phyloP scores from a whole-genome alignment of 2,329 filamentous ascomycete genomes.

The Incumbomyces delicatus region DNA sequence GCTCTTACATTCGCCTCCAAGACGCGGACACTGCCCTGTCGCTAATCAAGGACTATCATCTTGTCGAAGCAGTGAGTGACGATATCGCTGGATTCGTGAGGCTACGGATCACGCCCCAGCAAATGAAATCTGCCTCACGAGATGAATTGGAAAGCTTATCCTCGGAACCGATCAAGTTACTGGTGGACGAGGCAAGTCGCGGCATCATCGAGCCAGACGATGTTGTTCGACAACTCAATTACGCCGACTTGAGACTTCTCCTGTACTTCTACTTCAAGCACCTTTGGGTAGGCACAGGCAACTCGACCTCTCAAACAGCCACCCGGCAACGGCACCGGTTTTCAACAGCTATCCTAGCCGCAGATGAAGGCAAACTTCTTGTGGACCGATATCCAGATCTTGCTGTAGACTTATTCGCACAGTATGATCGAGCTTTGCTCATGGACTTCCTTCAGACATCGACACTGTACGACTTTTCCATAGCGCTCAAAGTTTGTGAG shows the following conservation, averaged over 20 bases:
- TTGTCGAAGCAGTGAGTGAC: conserved; percentile 80
- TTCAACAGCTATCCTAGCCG: conserved; percentile 37
- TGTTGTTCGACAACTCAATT: conserved; percentile 68
- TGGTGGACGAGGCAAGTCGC: conserved; percentile 84
- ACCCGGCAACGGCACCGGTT: conserved; percentile 24
- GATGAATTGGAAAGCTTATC: conserved; percentile 70
- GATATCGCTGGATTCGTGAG: conserved; percentile 84
- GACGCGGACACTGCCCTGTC: conserved; percentile 83
- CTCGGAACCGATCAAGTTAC: conserved; percentile 70
- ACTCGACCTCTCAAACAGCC: conserved; percentile 25
- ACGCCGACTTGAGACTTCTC: conserved; percentile 59
- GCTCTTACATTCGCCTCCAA: conserved; percentile 80
- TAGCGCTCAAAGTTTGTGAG: conserved; percentile 64
- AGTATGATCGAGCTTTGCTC: conserved; percentile 67
- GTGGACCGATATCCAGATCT: conserved; percentile 82
- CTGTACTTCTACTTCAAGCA: conserved; percentile 85
- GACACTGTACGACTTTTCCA: conserved; percentile 80
- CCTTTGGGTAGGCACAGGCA: conserved; percentile 66
- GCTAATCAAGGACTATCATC: conserved; percentile 75
- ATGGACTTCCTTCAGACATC: conserved; percentile 81
- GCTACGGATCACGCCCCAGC: conserved; percentile 67
- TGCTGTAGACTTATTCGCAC: conserved; percentile 75
- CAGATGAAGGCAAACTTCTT: conserved; percentile 53
- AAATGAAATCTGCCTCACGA: conserved; percentile 54
- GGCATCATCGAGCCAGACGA: conserved; percentile 69